These are phyloP conservation scores for Gamsiella multidivaricata DNA, from an alignment of 192 early-diverging fungal genomes.

Conservation along the genomic window DNA sequence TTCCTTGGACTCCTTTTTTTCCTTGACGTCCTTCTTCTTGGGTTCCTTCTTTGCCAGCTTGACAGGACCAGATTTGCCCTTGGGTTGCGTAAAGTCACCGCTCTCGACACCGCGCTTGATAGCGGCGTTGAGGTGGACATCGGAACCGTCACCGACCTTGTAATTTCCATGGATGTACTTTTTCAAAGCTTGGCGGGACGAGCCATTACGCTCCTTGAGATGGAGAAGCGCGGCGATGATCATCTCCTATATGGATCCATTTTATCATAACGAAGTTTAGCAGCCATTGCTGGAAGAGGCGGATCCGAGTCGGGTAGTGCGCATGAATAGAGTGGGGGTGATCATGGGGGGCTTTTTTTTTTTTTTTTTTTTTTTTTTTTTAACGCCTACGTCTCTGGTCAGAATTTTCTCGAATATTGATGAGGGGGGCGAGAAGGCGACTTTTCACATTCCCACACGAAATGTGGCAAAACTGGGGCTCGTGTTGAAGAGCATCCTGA, in stretches of 20 bases:
- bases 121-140: slow-evolving; percentile 68
- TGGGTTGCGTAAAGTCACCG: slow-evolving; percentile 72
- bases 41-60: slow-evolving; percentile 70
- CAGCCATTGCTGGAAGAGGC: neutral
- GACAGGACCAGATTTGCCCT: slow-evolving; percentile 71
- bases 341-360: too few relatives aligned
- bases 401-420: too few relatives aligned
- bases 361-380: too few relatives aligned
- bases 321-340: neutral
- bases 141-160: slow-evolving; percentile 69
- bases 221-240: slow-evolving; percentile 62
- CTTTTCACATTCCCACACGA: too few relatives aligned
- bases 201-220: slow-evolving; percentile 79
- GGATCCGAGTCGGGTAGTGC: neutral
- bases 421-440: too few relatives aligned
- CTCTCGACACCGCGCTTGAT: slow-evolving; percentile 74
- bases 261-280: too few relatives aligned
- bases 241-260: slow-evolving; percentile 50
- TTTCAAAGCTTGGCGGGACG: slow-evolving; percentile 79
- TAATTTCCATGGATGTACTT: slow-evolving; percentile 83
- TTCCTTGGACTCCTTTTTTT: slow-evolving; percentile 58
- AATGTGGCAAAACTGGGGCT: too few relatives aligned
- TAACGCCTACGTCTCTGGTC: too few relatives aligned
- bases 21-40: slow-evolving; percentile 53
- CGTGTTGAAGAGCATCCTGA: too few relatives aligned